Conservation (phyloP, 2,329 filamentous ascomycete species). For the Sporothrix brunneoviolacea region DNA sequence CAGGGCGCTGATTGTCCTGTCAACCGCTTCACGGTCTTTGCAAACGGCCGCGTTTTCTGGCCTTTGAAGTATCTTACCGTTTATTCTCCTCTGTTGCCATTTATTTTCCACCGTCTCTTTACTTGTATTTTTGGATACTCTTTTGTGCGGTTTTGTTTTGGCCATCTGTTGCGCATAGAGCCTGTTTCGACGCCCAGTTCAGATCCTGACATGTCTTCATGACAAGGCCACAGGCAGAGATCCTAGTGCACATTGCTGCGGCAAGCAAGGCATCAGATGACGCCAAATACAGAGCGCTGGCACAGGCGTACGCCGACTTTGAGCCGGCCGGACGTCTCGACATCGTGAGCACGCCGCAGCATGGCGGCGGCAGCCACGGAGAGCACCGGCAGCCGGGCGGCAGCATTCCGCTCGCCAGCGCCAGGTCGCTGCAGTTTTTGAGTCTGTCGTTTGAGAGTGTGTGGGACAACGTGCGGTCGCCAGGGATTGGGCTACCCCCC, state of each 20-base stretch:
- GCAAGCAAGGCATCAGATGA: slow-evolving; percentile 44
- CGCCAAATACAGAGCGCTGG: slow-evolving; percentile 41
- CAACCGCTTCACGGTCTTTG: slow-evolving; percentile 8
- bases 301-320: slow-evolving; percentile 46
- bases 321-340: slow-evolving; percentile 22
- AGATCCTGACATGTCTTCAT: slow-evolving; percentile 10
- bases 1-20: slow-evolving; percentile 10
- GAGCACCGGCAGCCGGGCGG: too few relatives aligned
- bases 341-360: not conserved
- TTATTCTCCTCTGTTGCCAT: too few relatives aligned
- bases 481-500: slow-evolving; percentile 27
- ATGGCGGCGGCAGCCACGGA: not conserved
- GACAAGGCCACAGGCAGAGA: slow-evolving; percentile 36
- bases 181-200: not conserved
- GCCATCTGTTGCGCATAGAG: not conserved
- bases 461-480: slow-evolving; percentile 25
- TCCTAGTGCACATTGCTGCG: slow-evolving; percentile 50
- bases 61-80: not conserved
- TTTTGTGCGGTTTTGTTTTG: too few relatives aligned
- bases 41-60: not conserved
- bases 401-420: not conserved
- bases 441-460: slow-evolving; percentile 27
- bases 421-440: slow-evolving; percentile 19
- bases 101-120: too few relatives aligned
- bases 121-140: too few relatives aligned